Evolutionary conservation across 2,329 filamentous ascomycete genomes (phyloP), one percentile per base, ranked within the genome.

Genomic region (Colletotrichum endophyticum): DNA sequence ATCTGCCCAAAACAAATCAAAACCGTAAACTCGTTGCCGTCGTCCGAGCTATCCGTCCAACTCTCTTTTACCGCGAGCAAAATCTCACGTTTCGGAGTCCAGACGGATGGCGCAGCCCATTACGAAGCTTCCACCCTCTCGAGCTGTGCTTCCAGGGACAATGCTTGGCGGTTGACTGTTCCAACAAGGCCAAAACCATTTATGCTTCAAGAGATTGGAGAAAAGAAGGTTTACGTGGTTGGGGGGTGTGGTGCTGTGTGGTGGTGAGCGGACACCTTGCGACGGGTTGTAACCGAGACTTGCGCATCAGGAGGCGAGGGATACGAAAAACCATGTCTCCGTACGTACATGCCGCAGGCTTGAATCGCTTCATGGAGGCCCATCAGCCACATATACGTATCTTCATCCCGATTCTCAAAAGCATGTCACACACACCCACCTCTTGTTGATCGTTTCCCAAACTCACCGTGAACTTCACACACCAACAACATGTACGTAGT

Each of bases 1-100:
- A 53, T 25, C 61, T 30, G n/a, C 49, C 39, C 53, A 27, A 32
- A 61, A 32, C 30, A 62, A 62, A 8, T 13, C 28, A 22, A 22
- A 59, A 8, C 32, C 19, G 59, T 32, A 36, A 22, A 22, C 28
- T 22, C 32, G n/a, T 63, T 66, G 59, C 16, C 44, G 28, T 73
- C 73, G 56, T 75, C 73, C 73, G 68, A 75, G 69, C 73, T 75
- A 75, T 68, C 69, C 73, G 69, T 56, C 28, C 36, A 73, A 62
- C 73, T 67, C 62, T 72, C n/a, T 44, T 72, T 13, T 11, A n/a
- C 6, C 34, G 12, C n/a, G 44, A 53, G n/a, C n/a, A 53, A 53
- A 53, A 53, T 72, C 28, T 13, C 62, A 36, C 27, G 73, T 76
- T 76, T 76, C 70, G 49, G 28, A 68, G 66, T 73, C 56, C 73